Evolutionary conservation across 2,329 filamentous ascomycete species (phyloP).

Genomic region (Penicillium sp.): DNA sequence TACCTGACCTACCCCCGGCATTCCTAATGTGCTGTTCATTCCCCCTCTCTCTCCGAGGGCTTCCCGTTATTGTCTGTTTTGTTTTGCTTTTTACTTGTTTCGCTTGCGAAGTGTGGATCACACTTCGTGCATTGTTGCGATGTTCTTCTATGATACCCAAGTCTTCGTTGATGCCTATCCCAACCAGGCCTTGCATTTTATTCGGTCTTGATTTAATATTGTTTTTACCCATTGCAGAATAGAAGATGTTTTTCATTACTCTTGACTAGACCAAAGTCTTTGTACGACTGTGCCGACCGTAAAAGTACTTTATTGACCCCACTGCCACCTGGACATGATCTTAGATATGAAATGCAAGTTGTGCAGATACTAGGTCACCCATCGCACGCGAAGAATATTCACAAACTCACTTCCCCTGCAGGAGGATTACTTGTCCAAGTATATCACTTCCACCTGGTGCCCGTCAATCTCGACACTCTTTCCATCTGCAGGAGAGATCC

Average conservation of each 20-base stretch:
- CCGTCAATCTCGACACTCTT: conserved; percentile 22
- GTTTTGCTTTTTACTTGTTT: too few species aligned
- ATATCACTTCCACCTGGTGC: conserved; percentile 22
- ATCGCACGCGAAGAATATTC: neutral
- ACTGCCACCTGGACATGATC: too few species aligned
- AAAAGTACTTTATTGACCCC: too few species aligned
- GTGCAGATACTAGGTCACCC: too few species aligned
- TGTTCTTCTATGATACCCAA: conserved; percentile 8
- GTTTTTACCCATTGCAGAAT: conserved; percentile 22
- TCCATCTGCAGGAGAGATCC: conserved; percentile 18
- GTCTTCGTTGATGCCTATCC: conserved; percentile 7
- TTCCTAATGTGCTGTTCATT: neutral
- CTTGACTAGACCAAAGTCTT: too few species aligned
- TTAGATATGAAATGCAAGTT: too few species aligned
- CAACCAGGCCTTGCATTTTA: conserved; percentile 11
- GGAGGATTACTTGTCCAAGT: neutral
- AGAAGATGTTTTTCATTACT: conserved; percentile 25
- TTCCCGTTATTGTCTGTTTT: too few species aligned
- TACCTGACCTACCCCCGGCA: neutral
- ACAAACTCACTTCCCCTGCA: too few species aligned
- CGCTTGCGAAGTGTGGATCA: neutral
- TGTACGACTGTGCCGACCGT: too few species aligned
- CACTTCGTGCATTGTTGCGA: conserved; percentile 10
- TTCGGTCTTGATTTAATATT: conserved; percentile 13
- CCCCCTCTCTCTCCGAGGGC: neutral